phyloP scores from a whole-genome alignment of 2,329 filamentous ascomycete genomes.

The Lecanicillium sp. region DNA sequence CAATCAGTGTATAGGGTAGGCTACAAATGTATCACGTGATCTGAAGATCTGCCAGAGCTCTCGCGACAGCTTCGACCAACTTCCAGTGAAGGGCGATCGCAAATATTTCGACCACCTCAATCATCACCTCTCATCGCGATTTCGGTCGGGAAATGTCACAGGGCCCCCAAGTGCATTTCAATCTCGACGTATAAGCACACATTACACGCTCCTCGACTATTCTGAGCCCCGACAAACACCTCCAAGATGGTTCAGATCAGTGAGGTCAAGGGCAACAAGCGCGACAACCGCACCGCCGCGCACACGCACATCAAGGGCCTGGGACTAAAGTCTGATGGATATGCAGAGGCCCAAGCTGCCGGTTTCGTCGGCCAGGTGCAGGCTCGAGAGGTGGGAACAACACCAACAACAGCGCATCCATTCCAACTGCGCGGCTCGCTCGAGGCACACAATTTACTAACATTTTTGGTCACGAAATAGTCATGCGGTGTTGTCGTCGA shows the following conservation, averaged over 20 bases:
- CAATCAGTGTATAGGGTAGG: conserved; percentile 10
- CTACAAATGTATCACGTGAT: conserved; percentile 19
- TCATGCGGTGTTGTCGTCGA: conserved; percentile 95
- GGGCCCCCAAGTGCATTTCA: background rate
- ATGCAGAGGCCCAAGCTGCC: conserved; percentile 67
- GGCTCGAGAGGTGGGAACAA: conserved; percentile 69
- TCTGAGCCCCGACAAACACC: conserved; percentile 5
- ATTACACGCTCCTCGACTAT: background rate
- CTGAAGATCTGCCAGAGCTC: conserved; percentile 15
- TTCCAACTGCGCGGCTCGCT: background rate
- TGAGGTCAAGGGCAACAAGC: conserved; percentile 88
- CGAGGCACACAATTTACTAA: background rate
- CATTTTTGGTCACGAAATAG: conserved; percentile 31
- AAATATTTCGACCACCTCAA: conserved; percentile 22
- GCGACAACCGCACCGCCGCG: conserved; percentile 91
- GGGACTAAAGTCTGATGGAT: conserved; percentile 78
- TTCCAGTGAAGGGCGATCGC: conserved; percentile 19
- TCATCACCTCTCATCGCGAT: background rate
- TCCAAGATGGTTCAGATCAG: conserved; percentile 76
- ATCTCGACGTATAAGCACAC: conserved; percentile 2
- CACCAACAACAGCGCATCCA: background rate
- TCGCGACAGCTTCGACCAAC: conserved; percentile 15
- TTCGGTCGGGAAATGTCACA: background rate
- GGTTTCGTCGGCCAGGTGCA: conserved; percentile 86
- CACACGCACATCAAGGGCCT: conserved; percentile 98